Base-by-base conservation (phyloP, 495 filamentous ascomycete genomes). In the Neurospora sp. region DNA sequence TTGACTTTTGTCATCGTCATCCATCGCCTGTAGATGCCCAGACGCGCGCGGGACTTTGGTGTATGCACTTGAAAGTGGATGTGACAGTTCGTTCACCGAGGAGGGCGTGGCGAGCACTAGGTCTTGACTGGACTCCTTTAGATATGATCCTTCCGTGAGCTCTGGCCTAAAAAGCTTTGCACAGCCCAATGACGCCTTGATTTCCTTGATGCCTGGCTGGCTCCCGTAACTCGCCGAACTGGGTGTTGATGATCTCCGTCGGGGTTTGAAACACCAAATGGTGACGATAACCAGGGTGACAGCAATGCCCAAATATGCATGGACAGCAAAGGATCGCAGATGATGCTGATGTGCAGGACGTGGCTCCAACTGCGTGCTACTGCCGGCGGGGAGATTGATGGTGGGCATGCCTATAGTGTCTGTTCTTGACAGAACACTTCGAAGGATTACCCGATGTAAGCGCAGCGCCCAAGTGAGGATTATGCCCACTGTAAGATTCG, bases 391-490 rank as follows among this genome's bases (percentile, higher is more conserved):
- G 75, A 79, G 79, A 40, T 80, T 81, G 74, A 84, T 75, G 78
- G 78, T 78, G 75, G 84, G 84, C 84, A 85, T 86, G 70, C 70
- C 79, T 83, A 77, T 80, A 78, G 76, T 71, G 79, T 37, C 70
- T 72, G 66, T 71, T 39, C 42, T 38, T 28, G 38, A 75, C 28
- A 75, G 78, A 79, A 79, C 73, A 76, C 75, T 71, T 78, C 75
- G 70, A 73, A 71, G 42, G 72, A 77, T 72, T 77, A 75, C 72
- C 54, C 71, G 76, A 74, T 69, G 74, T 48, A 43, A 73, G 42
- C 74, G 75, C 72, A 71, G 74, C 28, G 62, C 37, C 37, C 39
- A 34, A 48, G 71, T 72, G 73, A 72, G 71, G 37, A 43, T 71
- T 21, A 39, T 75, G 75, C 71, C 54, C 75, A 72, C 74, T 78